Conservation (phyloP, 2,329 filamentous ascomycete genomes). For the Claviceps fusiformis region DNA sequence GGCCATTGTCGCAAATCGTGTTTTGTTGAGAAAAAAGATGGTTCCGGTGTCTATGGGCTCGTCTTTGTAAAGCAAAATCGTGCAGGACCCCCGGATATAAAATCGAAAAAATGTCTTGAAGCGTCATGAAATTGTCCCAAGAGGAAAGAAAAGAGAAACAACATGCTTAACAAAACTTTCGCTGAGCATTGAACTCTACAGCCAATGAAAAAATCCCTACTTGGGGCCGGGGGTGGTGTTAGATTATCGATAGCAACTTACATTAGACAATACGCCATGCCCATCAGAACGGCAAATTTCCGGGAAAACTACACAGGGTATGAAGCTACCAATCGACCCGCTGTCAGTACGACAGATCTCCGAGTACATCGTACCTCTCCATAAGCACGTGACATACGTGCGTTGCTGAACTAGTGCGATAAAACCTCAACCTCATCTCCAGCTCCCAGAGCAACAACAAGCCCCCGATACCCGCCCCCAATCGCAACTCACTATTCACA, state of each 20-base stretch:
- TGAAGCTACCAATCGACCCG: too few species aligned
- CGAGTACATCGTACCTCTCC: constrained; percentile 7
- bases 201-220: background rate
- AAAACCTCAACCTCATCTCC: constrained; percentile 37
- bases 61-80: too few species aligned
- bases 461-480: constrained; percentile 35
- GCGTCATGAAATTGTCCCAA: background rate
- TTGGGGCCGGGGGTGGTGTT: background rate
- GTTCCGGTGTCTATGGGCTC: too few species aligned
- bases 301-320: too few species aligned
- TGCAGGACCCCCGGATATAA: too few species aligned
- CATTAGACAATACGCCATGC: too few species aligned
- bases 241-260: background rate
- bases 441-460: constrained; percentile 32
- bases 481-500: constrained; percentile 44
- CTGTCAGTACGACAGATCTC: constrained; percentile 7
- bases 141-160: background rate
- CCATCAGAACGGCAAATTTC: too few species aligned
- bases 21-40: background rate
- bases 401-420: constrained; percentile 29
- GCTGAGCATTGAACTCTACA: constrained; percentile 4
- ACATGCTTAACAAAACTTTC: background rate
- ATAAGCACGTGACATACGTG: constrained; percentile 22
- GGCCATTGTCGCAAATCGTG: constrained; percentile 14
- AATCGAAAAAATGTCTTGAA: background rate